Base-by-base conservation (phyloP, 345 rosid genomes). In the Eucalyptus caleyi region DNA sequence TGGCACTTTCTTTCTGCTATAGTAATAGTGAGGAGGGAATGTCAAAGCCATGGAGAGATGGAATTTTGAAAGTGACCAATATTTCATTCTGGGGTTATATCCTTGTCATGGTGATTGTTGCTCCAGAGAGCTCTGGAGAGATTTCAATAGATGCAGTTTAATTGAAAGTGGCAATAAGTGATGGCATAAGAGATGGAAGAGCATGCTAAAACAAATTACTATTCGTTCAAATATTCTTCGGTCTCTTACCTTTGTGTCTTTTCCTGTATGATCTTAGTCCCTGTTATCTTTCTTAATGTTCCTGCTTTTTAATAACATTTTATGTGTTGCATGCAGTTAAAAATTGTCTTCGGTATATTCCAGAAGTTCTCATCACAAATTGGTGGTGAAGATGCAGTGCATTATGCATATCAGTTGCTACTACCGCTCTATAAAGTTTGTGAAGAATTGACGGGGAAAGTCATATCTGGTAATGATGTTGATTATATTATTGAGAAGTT, bases 401-500 rank as follows among this genome's bases (percentile, higher is more conserved):
- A 54, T 62, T 94, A 95, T 86, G 98, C 95, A 80, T 90, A 19
- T 86, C 92, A 92, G 87, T 95, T 98, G 92, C 92, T 98, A 87
- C 92, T 95, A 40, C 97, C 98, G 1, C 85, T 96, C 88, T 98
- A 95, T 93, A 98, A 98, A 96, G 96, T 98, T 50, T 95, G 93
- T n/a, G 98, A 98, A 95, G 98, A 97, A 89, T 95, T 90, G 90
- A 90, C 99, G 15, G 99, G 98, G 87, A 97, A 94, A 91, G 91
- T 92, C 90, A 92, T 97, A 85, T 77, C 94, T 50, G 98, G 99
- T 97, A 87, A 89, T 94, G 89, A 89, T 30, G 44, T 32, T 32
- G 44, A 30, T 88, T 30, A 40, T 77, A 26, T 30, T 86, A 15
- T 32, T 49, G 51, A 86, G 42, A 49, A 89, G 50, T 89, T 60